phyloP scores from a whole-genome alignment of 345 rosid genomes.

The Euphorbia peplus region DNA sequence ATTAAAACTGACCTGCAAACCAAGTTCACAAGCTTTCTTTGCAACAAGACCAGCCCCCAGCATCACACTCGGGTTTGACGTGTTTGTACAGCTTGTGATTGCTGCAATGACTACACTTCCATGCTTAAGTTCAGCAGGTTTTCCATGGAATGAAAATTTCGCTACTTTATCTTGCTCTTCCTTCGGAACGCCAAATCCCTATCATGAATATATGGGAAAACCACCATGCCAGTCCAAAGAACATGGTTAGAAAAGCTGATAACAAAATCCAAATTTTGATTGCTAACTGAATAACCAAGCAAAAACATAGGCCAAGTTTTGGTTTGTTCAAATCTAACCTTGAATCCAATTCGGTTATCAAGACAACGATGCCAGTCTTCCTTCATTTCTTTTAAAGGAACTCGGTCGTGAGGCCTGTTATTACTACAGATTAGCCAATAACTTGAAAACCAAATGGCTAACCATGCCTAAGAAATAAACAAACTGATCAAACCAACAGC shows the following conservation, averaged over 20 bases:
- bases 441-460: background rate
- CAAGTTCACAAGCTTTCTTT: conserved; percentile 79
- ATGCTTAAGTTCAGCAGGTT: conserved; percentile 32
- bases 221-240: no score
- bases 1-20: conserved; percentile 59
- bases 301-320: background rate
- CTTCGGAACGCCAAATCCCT: conserved; percentile 95
- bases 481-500: background rate
- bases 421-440: background rate
- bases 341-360: conserved; percentile 82
- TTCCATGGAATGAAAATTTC: conserved; percentile 77
- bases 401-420: conserved; percentile 93
- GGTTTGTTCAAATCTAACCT: conserved; percentile 40
- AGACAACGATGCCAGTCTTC: conserved; percentile 97
- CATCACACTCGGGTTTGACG: conserved; percentile 35
- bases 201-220: no score
- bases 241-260: no score
- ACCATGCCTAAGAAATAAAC: background rate
- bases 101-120: conserved; percentile 36
- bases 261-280: no score
- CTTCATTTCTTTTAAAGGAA: conserved; percentile 88
- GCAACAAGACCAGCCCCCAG: conserved; percentile 38
- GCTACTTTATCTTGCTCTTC: conserved; percentile 72
- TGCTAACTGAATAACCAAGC: no score
- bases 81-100: conserved; percentile 35